These are phyloP conservation scores for Fusarium clavum DNA, from an alignment of 2,329 filamentous ascomycete species.

Conservation along the genomic window DNA sequence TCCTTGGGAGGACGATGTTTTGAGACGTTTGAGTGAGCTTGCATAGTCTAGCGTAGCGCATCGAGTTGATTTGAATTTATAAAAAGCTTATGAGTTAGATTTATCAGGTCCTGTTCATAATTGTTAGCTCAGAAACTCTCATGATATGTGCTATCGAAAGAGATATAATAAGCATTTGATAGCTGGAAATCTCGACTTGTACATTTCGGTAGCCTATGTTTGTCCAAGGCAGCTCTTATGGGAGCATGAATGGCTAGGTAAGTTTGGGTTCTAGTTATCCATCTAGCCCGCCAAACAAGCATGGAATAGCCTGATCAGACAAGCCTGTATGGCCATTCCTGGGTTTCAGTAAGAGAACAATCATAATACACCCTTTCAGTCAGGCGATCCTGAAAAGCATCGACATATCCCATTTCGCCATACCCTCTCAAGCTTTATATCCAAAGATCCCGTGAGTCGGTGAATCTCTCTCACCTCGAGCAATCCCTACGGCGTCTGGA, in stretches of 20 bases:
- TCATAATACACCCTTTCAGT: neutral
- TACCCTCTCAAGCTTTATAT: neutral
- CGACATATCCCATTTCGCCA: rapidly evolving
- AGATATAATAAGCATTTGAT: too few species aligned
- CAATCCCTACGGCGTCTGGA: neutral
- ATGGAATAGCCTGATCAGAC: neutral
- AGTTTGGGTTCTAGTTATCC: too few species aligned
- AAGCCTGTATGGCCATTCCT: neutral
- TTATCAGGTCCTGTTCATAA: too few species aligned
- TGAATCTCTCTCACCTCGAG: neutral
- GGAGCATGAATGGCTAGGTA: neutral
- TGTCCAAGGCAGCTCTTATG: too few species aligned
- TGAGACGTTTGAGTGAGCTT: conserved; percentile 38
- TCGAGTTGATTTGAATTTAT: neutral
- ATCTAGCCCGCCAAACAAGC: too few species aligned
- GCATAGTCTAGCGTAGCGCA: neutral
- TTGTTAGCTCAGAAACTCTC: too few species aligned
- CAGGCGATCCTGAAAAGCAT: rapidly evolving
- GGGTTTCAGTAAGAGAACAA: neutral
- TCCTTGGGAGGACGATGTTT: conserved; percentile 52
- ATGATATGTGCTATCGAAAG: too few species aligned
- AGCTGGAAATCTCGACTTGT: too few species aligned
- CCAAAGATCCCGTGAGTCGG: neutral
- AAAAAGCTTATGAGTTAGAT: neutral
- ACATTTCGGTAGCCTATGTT: rapidly evolving